These are phyloP conservation scores for Nicotiana rustica DNA, from an alignment of 305 asterid species.

Conservation along the genomic window DNA sequence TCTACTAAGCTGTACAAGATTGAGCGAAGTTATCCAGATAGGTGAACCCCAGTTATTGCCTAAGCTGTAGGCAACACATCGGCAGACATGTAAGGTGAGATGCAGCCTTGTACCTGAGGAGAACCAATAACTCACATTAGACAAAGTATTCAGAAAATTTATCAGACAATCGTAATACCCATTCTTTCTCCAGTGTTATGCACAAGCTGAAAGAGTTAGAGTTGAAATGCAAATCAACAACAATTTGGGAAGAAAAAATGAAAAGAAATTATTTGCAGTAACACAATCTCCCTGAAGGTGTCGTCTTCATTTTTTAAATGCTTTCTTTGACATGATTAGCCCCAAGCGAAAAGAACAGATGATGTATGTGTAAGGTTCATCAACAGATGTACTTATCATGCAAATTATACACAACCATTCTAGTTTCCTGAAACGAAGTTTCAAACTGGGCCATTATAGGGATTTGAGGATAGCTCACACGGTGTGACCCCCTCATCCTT, in stretches of 20 bases:
- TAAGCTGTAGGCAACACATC: slow-evolving; percentile 71
- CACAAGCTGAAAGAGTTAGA: slow-evolving; percentile 13
- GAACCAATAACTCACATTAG: slow-evolving; percentile 33
- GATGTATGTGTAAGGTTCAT: slow-evolving; percentile 20
- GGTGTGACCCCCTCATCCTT: neutral
- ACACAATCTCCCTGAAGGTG: neutral
- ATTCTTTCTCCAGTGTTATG: slow-evolving; percentile 10
- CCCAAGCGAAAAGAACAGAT: neutral
- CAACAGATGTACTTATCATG: neutral
- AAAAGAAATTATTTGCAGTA: neutral
- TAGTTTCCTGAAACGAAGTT: neutral
- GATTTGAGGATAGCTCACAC: neutral
- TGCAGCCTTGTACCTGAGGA: slow-evolving; percentile 85
- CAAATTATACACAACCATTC: neutral
- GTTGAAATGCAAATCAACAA: slow-evolving; percentile 20
- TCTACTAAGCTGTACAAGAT: slow-evolving; percentile 32
- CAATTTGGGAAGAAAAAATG: slow-evolving; percentile 12
- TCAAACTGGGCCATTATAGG: neutral
- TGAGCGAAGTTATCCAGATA: neutral
- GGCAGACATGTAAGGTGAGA: slow-evolving; percentile 84
- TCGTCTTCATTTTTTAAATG: neutral
- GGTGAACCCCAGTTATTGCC: neutral
- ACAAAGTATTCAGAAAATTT: slow-evolving; percentile 1
- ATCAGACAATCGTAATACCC: neutral
- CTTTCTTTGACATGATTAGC: slow-evolving; percentile 11